Evolutionary conservation across 352 stramenopile genomes (phyloP).

Genomic region (Globisporangium canariense): DNA sequence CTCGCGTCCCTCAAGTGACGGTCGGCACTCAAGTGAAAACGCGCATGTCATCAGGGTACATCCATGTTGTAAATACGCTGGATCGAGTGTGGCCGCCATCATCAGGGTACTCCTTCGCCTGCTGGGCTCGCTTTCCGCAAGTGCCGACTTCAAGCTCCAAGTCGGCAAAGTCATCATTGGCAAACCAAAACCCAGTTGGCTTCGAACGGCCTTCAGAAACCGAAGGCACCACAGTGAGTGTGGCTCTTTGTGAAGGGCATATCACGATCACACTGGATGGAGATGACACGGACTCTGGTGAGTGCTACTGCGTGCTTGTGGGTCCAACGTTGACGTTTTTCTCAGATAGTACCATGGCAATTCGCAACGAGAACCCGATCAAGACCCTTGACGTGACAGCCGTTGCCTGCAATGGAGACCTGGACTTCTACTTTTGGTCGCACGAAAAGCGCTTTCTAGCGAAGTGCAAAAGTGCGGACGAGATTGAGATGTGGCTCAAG

Average conservation of each 20-base stretch:
- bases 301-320: conserved; percentile 62
- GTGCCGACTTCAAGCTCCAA: conserved; percentile 2
- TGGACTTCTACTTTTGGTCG: conserved; percentile 52
- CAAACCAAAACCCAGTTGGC: background rate
- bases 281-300: conserved; percentile 27
- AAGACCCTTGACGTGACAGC: conserved; percentile 42
- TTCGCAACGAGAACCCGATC: conserved; percentile 26
- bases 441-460: conserved; percentile 37
- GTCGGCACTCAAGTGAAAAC: conserved; percentile 52
- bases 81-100: conserved; percentile 66
- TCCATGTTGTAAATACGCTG: conserved; percentile 57
- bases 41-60: conserved; percentile 52
- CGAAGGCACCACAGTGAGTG: conserved; percentile 22
- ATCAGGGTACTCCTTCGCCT: conserved; percentile 76
- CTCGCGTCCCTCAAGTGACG: conserved; percentile 42
- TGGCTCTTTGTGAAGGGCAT: conserved; percentile 57
- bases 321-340: conserved; percentile 58
- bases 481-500: conserved; percentile 56
- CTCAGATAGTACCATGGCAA: conserved; percentile 32
- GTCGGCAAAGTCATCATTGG: background rate
- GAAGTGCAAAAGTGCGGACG: conserved; percentile 22
- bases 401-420: conserved; percentile 25
- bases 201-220: background rate
- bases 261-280: conserved; percentile 39
- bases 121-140: conserved; percentile 60